Conservation (phyloP, 805 yeast species). For the Teunomyces funiuensis region DNA sequence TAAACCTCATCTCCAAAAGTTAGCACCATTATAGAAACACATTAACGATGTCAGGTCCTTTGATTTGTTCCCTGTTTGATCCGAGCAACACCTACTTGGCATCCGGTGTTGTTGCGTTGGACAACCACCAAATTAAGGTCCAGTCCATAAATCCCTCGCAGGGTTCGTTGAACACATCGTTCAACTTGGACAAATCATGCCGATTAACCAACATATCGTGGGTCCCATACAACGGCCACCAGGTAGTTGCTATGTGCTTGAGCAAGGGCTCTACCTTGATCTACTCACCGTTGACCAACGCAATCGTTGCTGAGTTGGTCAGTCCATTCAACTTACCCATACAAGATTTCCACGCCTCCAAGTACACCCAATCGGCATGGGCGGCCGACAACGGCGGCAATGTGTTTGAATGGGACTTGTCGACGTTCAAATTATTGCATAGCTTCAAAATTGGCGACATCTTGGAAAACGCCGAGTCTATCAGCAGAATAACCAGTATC, state of each 20-base stretch:
- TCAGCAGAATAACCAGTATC: constrained; percentile 32
- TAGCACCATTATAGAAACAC: not conserved
- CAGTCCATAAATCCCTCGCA: constrained; percentile 49
- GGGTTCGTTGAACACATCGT: constrained; percentile 45
- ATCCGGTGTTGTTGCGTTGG: constrained; percentile 64
- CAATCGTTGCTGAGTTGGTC: constrained; percentile 51
- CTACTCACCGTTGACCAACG: constrained; percentile 66
- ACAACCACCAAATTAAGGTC: constrained; percentile 66
- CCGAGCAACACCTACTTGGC: constrained; percentile 62
- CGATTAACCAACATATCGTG: constrained; percentile 53
- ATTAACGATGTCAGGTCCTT: constrained; percentile 19
- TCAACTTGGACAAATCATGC: constrained; percentile 52
- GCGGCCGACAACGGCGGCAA: constrained; percentile 58
- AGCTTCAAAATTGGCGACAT: constrained; percentile 43
- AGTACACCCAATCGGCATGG: constrained; percentile 49
- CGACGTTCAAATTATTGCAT: constrained; percentile 40
- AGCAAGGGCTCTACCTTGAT: constrained; percentile 63
- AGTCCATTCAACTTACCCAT: constrained; percentile 48
- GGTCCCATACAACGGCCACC: constrained; percentile 46
- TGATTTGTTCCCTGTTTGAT: constrained; percentile 55
- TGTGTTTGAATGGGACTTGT: constrained; percentile 62
- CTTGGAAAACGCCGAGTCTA: constrained; percentile 32
- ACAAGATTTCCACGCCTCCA: constrained; percentile 48
- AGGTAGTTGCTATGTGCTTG: constrained; percentile 59
- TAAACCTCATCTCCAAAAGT: constrained; percentile 2